Conservation (phyloP, 768 basidiomycete genomes). For the Boletus rubescentipes region DNA sequence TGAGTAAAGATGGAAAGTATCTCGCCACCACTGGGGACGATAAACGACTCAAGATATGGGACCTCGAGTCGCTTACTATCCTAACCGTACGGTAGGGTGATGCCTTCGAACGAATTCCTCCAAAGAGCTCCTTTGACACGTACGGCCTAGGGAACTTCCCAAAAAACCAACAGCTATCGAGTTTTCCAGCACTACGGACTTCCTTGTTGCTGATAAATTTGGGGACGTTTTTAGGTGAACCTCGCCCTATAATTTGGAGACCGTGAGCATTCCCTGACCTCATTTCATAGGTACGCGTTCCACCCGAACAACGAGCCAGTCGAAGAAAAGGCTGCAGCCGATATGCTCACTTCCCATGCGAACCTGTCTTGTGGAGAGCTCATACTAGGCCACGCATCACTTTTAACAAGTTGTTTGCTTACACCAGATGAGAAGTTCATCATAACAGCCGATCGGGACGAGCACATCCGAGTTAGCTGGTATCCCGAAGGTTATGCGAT, state of each 20-base stretch:
- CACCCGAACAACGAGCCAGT: slow-evolving; percentile 22
- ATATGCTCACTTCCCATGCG: slow-evolving; percentile 55
- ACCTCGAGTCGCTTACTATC: slow-evolving; percentile 52
- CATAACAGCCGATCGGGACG: slow-evolving; percentile 91
- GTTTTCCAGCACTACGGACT: slow-evolving; percentile 61
- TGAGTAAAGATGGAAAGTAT: slow-evolving; percentile 44
- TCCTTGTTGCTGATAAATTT: slow-evolving; percentile 91
- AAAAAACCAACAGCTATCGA: slow-evolving; percentile 76
- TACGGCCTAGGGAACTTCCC: slow-evolving; percentile 61
- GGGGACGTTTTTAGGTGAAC: slow-evolving; percentile 86
- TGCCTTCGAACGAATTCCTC: background rate
- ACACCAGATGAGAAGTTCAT: slow-evolving; percentile 68
- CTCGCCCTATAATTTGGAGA: background rate
- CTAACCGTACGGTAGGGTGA: slow-evolving; percentile 59
- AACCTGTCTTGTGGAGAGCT: slow-evolving; percentile 69
- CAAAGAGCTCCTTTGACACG: background rate
- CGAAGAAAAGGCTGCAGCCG: slow-evolving; percentile 30
- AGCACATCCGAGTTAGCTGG: slow-evolving; percentile 91
- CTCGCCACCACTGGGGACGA: slow-evolving; percentile 74
- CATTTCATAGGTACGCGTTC: slow-evolving; percentile 57
- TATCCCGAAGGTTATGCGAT: slow-evolving; percentile 85
- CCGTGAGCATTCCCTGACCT: background rate
- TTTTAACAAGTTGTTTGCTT: slow-evolving; percentile 73
- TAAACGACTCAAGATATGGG: slow-evolving; percentile 79
- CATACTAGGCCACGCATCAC: slow-evolving; percentile 85